Percentiles rank a stretch among this genome's conserved stretches.
These are phyloP conservation scores for Boletus barrowsii DNA, from an alignment of 768 basidiomycete genomes.

Conservation along the genomic window DNA sequence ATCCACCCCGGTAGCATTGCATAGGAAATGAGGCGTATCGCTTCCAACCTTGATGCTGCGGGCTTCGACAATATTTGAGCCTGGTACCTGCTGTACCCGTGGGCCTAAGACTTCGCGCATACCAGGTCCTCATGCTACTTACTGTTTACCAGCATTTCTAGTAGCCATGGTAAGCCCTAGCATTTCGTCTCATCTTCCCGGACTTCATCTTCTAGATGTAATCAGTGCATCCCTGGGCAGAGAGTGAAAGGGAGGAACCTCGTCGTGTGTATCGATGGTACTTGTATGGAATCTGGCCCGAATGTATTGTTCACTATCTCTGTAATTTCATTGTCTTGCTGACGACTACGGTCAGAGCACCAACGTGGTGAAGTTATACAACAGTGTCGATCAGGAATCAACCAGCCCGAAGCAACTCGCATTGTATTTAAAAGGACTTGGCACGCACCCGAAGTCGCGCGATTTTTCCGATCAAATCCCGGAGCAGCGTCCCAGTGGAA, in stretches of 20 bases:
- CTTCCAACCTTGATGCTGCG: neutral
- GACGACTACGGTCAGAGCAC: constrained; percentile 29
- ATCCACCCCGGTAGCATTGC: neutral
- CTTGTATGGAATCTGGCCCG: constrained; percentile 19
- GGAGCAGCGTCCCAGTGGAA: too few species aligned
- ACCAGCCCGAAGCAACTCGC: constrained; percentile 23
- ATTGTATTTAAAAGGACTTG: constrained; percentile 38
- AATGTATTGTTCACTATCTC: constrained; percentile 5
- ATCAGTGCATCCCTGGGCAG: constrained; percentile 10
- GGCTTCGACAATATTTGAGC: constrained; percentile 2
- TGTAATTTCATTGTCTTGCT: neutral
- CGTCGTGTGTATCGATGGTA: constrained; percentile 24
- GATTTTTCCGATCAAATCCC: too few species aligned
- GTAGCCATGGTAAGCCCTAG: too few species aligned
- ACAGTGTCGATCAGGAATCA: constrained; percentile 23
- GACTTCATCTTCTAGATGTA: constrained; percentile 4
- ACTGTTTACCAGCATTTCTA: too few species aligned
- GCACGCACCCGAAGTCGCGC: constrained; percentile 18
- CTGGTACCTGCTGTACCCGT: neutral
- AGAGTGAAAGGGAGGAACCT: constrained; percentile 17
- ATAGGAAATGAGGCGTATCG: neutral
- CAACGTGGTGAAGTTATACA: constrained; percentile 35
- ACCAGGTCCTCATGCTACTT: neutral
- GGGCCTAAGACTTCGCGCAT: neutral
- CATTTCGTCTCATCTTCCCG: neutral